phyloP scores from a whole-genome alignment of 257 asterid genomes.

The Asclepias syriaca region DNA sequence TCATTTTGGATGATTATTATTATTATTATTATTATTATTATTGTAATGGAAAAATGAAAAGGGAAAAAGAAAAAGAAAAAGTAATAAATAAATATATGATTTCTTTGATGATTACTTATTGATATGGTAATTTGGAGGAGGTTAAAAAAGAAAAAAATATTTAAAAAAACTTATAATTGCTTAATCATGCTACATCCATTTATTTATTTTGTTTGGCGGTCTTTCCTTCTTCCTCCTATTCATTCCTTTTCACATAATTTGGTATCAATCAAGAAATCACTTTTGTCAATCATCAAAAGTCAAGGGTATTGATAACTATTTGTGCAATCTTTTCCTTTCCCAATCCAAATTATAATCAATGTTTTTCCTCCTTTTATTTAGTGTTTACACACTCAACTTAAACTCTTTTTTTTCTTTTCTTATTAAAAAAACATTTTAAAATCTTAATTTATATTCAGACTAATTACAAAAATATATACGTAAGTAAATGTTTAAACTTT shows the following conservation, averaged over 20 bases:
- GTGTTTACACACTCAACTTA: not conserved
- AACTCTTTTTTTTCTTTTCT: too few species aligned
- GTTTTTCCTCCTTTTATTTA: not conserved
- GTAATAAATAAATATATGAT: not conserved
- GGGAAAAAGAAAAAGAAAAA: too few species aligned
- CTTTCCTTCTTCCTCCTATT: too few species aligned
- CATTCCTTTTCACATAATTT: not conserved
- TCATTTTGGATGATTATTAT: not conserved
- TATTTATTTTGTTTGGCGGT: not conserved
- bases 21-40: too few species aligned
- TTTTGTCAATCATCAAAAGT: slow-evolving; percentile 9
- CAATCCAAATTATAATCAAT: not conserved
- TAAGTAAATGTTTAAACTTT: too few species aligned
- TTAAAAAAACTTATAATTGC: not conserved
- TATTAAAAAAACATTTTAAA: too few species aligned
- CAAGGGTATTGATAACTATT: not conserved
- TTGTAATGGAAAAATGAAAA: not conserved
- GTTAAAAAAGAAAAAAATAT: not conserved
- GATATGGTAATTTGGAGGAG: not conserved
- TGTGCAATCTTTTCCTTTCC: not conserved
- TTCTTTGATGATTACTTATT: not conserved
- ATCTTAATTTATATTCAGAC: too few species aligned
- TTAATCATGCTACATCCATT: not conserved
- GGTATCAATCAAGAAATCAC: slow-evolving; percentile 5
- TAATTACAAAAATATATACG: too few species aligned